Evolutionary conservation across 176 grass and related monocot species (phyloP).

Genomic region (Oryza coarctata): DNA sequence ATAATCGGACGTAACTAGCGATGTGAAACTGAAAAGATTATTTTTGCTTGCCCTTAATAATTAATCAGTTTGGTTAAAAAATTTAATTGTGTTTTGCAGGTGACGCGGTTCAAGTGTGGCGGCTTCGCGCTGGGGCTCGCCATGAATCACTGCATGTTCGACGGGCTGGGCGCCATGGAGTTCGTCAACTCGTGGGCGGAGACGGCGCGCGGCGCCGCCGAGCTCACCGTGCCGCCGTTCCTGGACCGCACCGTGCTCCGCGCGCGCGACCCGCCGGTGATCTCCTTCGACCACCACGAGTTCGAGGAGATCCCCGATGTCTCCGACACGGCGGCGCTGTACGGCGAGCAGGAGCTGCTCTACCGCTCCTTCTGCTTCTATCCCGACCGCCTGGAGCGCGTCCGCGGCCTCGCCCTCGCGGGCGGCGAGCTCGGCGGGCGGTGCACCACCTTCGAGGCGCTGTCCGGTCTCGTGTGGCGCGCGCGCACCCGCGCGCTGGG

Average conservation of each 20-base stretch:
- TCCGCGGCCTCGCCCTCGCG: conserved; percentile 49
- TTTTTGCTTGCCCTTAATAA: not conserved
- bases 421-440: conserved; percentile 28
- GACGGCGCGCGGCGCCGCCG: conserved; percentile 63
- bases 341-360: conserved; percentile 51
- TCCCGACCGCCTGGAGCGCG: conserved; percentile 54
- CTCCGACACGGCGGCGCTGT: conserved; percentile 54
- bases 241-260: conserved; percentile 63
- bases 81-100: conserved; percentile 33
- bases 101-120: conserved; percentile 83
- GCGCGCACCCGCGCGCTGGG: conserved; percentile 66
- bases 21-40: not conserved
- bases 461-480: conserved; percentile 76
- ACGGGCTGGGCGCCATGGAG: conserved; percentile 90
- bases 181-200: conserved; percentile 97
- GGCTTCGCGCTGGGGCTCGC: conserved; percentile 74
- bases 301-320: conserved; percentile 81
- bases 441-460: conserved; percentile 89
- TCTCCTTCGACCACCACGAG: conserved; percentile 67
- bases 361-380: conserved; percentile 87
- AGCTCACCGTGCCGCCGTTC: conserved; percentile 66
- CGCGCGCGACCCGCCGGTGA: conserved; percentile 54
- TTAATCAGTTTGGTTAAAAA: not conserved
- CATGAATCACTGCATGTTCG: conserved; percentile 99
- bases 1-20: not conserved